These are phyloP conservation scores for Thielaviopsis euricoi DNA, from an alignment of 2,329 filamentous ascomycete genomes.

Conservation along the genomic window DNA sequence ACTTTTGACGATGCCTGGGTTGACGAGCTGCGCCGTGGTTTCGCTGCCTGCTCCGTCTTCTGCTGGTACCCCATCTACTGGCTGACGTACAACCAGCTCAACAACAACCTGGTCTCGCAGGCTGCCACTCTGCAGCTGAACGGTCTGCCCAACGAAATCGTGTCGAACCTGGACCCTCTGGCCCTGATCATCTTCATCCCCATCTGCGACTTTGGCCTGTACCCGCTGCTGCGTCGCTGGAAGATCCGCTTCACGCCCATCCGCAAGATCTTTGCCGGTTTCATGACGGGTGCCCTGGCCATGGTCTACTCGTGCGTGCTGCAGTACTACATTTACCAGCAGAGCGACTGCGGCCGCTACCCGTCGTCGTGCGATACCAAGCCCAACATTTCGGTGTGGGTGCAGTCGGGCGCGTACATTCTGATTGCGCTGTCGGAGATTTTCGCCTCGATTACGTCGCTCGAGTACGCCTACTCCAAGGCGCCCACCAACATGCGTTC, in stretches of 20 bases:
- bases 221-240: constrained; percentile 47
- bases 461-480: constrained; percentile 64
- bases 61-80: constrained; percentile 49
- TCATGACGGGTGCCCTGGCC: constrained; percentile 43
- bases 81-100: constrained; percentile 34
- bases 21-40: constrained; percentile 53
- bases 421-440: constrained; percentile 33
- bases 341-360: constrained; percentile 37
- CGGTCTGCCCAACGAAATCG: constrained; percentile 60
- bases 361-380: constrained; percentile 22
- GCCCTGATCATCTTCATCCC: constrained; percentile 60
- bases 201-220: constrained; percentile 49
- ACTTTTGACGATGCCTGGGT: constrained; percentile 68
- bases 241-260: constrained; percentile 57
- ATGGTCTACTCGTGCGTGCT: constrained; percentile 39
- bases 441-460: constrained; percentile 34
- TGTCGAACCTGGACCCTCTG: constrained; percentile 59
- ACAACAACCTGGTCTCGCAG: constrained; percentile 45
- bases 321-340: constrained; percentile 46
- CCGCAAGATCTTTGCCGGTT: constrained; percentile 56
- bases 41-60: constrained; percentile 53
- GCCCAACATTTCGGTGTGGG: constrained; percentile 46
- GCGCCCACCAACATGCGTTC: constrained; percentile 63
- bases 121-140: constrained; percentile 48
- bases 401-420: constrained; percentile 33